phyloP scores from a whole-genome alignment of 257 asterid species.

The Agastache rugosa region DNA sequence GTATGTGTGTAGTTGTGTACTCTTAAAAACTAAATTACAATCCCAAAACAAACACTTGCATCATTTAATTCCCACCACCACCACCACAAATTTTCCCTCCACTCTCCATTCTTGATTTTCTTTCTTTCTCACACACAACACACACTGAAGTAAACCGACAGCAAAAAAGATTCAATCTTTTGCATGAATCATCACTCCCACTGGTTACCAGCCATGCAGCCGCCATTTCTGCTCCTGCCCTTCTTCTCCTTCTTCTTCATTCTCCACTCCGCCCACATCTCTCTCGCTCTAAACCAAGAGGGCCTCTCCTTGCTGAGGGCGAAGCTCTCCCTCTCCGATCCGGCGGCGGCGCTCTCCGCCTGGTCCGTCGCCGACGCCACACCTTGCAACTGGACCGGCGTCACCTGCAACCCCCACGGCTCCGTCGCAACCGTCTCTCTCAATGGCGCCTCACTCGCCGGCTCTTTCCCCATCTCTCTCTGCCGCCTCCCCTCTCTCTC shows the following conservation, averaged over 20 bases:
- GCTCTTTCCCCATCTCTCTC: constrained; percentile 59
- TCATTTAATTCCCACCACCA: constrained; percentile 25
- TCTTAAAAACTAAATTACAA: not conserved
- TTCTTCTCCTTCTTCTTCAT: not conserved
- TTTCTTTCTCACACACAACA: not conserved
- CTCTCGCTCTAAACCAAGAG: constrained; percentile 62
- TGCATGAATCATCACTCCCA: constrained; percentile 27
- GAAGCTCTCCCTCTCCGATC: constrained; percentile 58
- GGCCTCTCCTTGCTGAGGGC: constrained; percentile 45
- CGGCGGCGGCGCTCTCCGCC: constrained; percentile 49
- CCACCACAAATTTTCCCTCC: constrained; percentile 18
- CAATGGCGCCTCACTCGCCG: constrained; percentile 53
- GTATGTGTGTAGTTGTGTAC: too few species aligned
- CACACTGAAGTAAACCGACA: not conserved
- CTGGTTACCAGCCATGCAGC: constrained; percentile 37
- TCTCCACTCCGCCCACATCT: constrained; percentile 4
- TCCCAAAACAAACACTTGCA: not conserved
- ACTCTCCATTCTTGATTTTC: not conserved
- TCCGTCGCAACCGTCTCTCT: constrained; percentile 59
- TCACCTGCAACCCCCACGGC: constrained; percentile 48
- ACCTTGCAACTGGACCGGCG: constrained; percentile 92
- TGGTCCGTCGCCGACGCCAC: constrained; percentile 62
- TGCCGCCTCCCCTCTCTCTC: constrained; percentile 66
- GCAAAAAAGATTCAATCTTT: not conserved
- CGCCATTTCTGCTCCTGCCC: not conserved